Base-by-base conservation (phyloP, 2,329 filamentous ascomycete genomes). In the Cercospora brassicicola region DNA sequence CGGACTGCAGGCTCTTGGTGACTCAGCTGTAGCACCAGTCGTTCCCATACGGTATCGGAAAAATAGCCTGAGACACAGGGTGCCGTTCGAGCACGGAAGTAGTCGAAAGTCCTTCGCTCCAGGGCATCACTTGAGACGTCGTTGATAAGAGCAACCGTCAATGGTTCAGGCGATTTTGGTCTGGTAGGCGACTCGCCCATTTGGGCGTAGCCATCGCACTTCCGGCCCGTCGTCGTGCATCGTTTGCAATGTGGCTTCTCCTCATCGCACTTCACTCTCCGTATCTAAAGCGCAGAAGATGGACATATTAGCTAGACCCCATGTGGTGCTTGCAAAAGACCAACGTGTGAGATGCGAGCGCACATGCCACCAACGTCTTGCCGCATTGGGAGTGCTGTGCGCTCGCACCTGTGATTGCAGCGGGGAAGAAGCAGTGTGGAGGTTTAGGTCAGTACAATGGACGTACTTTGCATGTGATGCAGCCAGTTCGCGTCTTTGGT, bases 211-310 rank as follows among this genome's bases (percentile, higher is more conserved):
- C 86, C 86, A 73, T 88, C 86, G 73, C 86, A 88, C 71, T 81
- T 83, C 62, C 86, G 82, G 11, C 86, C 85, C 2, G 86, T 87
- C 65, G 83, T 84, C 36, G 81, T 82, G 72, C 86, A 88, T 66
- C 84, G 82, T 39, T 82, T 76, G 71, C 86, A 88, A 45, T 76
- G 78, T 1, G 86, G 86, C 65, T 84, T 86, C 18, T 76, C 78
- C 76, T 88, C 86, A 69, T 87, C 85, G 74, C 86, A 88, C 74
- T 87, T 87, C 63, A 87, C 82, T 66, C 85, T 84, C 61, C 85
- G 83, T 33, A 85, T 82, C 76, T 85, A 64, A 87, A n/a, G 26
- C 51, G 39, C 13, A 60, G 45, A 30, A 42, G 36, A 30, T 28
- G n/a, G 18, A 33, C 28, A 31, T 59, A n/a, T 64, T 31, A 64